Base-by-base conservation (phyloP, 2,329 filamentous ascomycete genomes). In the Verticillium klebahnii region DNA sequence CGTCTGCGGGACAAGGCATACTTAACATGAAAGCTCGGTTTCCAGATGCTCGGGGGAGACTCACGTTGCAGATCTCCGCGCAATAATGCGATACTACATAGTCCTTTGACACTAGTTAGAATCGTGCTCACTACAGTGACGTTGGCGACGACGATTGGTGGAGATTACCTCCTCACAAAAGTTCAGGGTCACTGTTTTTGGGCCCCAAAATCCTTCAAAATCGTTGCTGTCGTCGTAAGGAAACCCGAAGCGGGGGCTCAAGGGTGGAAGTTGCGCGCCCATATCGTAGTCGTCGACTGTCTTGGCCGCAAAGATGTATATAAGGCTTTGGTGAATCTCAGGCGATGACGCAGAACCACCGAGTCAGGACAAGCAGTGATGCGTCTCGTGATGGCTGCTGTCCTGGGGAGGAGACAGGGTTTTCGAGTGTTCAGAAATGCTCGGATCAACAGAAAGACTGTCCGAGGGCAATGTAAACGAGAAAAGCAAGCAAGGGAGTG, bases 61-160 rank as follows among this genome's bases (percentile, higher is more conserved):
- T 67, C 65, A 79, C 77, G 71, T 89, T 94, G 71, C 92, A 85
- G 56, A 93, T 86, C 72, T 93, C 91, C 39, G 91, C 91, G 56
- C 87, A 84, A 71, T 93, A 93, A 54, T 84, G 80, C 4, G 89
- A 93, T 40, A 89, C 86, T 66, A 92, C 90, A 85, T 93, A 78
- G 68, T 80, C 78, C 77, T 80, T 59, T 5, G 17, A 29, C 9
- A 3, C 19, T 4, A 12, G 19, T 32, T 23, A 31, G 32, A 61
- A 52, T 52, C 45, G 17, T 52, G 7, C n/a, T 23, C 12, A 11
- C 45, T 5, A 4, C 8, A 12, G 11, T 11, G 45, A 52, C 5
- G 6, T 52, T 5, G 45, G 25, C 23, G 6, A n/a, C 39, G 9
- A 11, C n/a, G 19, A 29, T n/a, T 3, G 37, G 4, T 14, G 14